These are phyloP conservation scores for Astragalus glycyphyllos DNA, from an alignment of 306 rosid species.

Conservation along the genomic window DNA sequence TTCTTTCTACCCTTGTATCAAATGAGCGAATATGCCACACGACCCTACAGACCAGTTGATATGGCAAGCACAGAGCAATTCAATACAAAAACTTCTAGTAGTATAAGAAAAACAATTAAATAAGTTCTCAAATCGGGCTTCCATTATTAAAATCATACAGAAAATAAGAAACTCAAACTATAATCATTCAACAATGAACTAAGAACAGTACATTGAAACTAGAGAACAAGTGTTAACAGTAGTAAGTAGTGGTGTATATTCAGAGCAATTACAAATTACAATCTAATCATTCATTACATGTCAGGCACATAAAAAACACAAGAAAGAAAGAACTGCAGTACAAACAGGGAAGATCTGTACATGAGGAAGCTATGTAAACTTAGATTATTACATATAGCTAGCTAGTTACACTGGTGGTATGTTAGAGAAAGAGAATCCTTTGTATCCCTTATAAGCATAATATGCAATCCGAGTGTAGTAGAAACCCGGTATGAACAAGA, in stretches of 20 bases:
- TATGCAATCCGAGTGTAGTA: constrained; percentile 98
- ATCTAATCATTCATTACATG: constrained; percentile 32
- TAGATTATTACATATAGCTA: background rate
- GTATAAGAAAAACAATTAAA: background rate
- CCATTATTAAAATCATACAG: constrained; percentile 9
- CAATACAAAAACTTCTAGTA: too few species aligned
- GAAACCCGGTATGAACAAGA: constrained; percentile 94
- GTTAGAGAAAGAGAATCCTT: constrained; percentile 96
- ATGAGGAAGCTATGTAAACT: constrained; percentile 29
- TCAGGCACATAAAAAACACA: background rate
- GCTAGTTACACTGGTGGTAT: constrained; percentile 80
- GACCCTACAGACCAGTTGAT: background rate
- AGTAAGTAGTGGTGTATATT: constrained; percentile 25
- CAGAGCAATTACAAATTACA: constrained; percentile 40
- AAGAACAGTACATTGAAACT: constrained; percentile 10
- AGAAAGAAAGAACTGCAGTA: constrained; percentile 4
- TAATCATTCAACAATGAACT: constrained; percentile 10
- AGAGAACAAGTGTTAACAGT: constrained; percentile 11
- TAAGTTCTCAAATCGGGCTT: constrained; percentile 7
- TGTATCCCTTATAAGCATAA: constrained; percentile 95
- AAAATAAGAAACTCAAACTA: background rate
- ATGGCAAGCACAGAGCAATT: background rate
- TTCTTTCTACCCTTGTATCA: background rate
- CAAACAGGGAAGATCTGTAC: constrained; percentile 47
- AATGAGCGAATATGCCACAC: background rate